Evolutionary conservation across 2,329 filamentous ascomycete species (phyloP).

Genomic region (Sphaceloma murrayae): DNA sequence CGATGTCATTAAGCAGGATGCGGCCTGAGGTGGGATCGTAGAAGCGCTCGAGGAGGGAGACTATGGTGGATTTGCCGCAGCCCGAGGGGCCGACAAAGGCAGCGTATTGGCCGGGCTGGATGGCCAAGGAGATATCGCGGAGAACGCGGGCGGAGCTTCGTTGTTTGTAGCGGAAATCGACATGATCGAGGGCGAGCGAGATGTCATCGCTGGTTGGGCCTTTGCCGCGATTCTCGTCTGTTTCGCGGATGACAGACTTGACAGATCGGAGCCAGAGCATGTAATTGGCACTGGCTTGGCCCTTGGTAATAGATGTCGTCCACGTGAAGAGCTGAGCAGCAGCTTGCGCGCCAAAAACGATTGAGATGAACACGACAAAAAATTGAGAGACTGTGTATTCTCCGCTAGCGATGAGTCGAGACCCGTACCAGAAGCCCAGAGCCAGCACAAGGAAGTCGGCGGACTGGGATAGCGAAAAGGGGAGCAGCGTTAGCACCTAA

Average conservation of each 20-base stretch:
- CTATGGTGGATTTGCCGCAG: constrained; percentile 39
- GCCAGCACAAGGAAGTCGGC: constrained; percentile 27
- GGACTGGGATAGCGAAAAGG: constrained; percentile 28
- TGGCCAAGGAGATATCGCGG: constrained; percentile 23
- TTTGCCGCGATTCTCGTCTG: constrained; percentile 27
- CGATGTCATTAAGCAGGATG: constrained; percentile 44
- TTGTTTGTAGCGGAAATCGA: constrained; percentile 27
- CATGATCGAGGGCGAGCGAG: constrained; percentile 21
- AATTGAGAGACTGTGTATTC: constrained; percentile 36
- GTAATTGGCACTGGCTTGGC: constrained; percentile 34
- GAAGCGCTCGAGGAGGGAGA: constrained; percentile 40
- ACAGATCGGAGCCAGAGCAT: constrained; percentile 36
- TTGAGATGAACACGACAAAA: constrained; percentile 54
- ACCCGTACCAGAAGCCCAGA: constrained; percentile 32
- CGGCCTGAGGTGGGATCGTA: constrained; percentile 35
- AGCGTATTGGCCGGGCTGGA: constrained; percentile 33
- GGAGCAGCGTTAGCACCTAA: constrained; percentile 21
- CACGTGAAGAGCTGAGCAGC: constrained; percentile 60
- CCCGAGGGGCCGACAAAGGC: constrained; percentile 42
- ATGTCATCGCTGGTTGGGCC: constrained; percentile 23
- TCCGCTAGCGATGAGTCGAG: constrained; percentile 25
- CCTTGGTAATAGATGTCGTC: constrained; percentile 33
- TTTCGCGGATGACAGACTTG: constrained; percentile 32
- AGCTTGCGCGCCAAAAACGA: constrained; percentile 57
- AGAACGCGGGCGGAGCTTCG: constrained; percentile 24